These are phyloP conservation scores for Colletotrichum echinochloae DNA, from an alignment of 2,329 filamentous ascomycete species.

Conservation along the genomic window DNA sequence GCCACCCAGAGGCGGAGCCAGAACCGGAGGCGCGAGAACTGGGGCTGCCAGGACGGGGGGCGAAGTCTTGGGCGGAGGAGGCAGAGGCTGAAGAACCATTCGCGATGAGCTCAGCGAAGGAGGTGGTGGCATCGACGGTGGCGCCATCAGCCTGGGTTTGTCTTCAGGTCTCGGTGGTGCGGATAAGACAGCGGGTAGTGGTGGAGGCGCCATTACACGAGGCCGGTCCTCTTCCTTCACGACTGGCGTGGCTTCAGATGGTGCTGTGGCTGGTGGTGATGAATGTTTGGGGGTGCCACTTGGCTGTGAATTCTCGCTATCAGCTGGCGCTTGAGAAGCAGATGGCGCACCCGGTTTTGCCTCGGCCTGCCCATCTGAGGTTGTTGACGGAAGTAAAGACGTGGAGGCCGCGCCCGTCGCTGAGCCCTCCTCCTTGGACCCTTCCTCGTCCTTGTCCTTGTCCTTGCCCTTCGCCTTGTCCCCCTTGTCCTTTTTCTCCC, in stretches of 20 bases:
- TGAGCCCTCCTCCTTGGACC: slow-evolving; percentile 40
- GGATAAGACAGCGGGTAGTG: slow-evolving; percentile 38
- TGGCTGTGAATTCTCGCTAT: not conserved
- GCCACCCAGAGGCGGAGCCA: slow-evolving; percentile 52
- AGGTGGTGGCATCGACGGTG: slow-evolving; percentile 30
- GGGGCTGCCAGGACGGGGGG: slow-evolving; percentile 49
- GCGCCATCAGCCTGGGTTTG: slow-evolving; percentile 38
- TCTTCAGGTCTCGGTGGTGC: slow-evolving; percentile 46
- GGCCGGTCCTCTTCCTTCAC: slow-evolving; percentile 34
- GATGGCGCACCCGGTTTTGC: not conserved
- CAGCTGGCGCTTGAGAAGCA: slow-evolving; percentile 6
- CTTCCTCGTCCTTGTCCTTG: slow-evolving; percentile 44
- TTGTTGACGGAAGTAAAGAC: slow-evolving; percentile 5
- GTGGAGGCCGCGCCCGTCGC: slow-evolving; percentile 31
- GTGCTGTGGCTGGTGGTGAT: not conserved
- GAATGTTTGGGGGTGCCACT: slow-evolving; percentile 8
- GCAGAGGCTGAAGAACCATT: slow-evolving; percentile 25
- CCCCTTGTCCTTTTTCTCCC: slow-evolving; percentile 62
- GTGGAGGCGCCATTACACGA: slow-evolving; percentile 33
- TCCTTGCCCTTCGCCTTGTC: slow-evolving; percentile 52
- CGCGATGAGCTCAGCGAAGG: slow-evolving; percentile 16
- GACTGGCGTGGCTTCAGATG: not conserved
- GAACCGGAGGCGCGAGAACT: slow-evolving; percentile 54
- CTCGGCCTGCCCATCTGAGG: slow-evolving; percentile 3
- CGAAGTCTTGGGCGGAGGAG: slow-evolving; percentile 32